A percentile compares a stretch with the other conserved stretches of the same genome.
Evolutionary conservation across 352 stramenopile genomes (phyloP).

Genomic region (Blastocystis sp.): DNA sequence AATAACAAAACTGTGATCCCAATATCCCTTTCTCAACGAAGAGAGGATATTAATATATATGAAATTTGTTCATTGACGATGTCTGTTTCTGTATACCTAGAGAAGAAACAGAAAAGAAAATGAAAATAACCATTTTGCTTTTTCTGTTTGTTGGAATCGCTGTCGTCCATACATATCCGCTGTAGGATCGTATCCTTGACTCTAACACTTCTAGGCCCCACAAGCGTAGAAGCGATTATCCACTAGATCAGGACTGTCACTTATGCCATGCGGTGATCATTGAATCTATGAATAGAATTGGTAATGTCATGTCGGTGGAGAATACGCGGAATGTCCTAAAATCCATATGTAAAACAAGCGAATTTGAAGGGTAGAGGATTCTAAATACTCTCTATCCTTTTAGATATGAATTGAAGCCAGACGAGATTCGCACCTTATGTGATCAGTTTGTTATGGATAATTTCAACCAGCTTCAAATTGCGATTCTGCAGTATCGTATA

Average conservation of each 20-base stretch:
- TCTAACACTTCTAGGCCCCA: not conserved
- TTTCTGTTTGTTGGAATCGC: not conserved
- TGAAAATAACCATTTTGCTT: not conserved
- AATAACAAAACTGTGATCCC: not conserved
- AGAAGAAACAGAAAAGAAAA: not conserved
- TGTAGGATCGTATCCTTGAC: not conserved
- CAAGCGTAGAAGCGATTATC: constrained; percentile 36
- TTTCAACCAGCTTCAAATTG: not conserved
- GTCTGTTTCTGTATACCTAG: not conserved
- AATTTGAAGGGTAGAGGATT: constrained; percentile 27
- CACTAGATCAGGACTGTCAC: constrained; percentile 32
- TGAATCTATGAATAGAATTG: constrained; percentile 8
- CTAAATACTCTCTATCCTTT: not conserved
- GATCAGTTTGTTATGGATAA: constrained; percentile 13
- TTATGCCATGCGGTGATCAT: constrained; percentile 40
- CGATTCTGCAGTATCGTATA: not conserved
- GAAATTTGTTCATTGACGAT: not conserved
- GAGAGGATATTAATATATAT: not conserved
- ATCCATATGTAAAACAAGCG: constrained; percentile 22
- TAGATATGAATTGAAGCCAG: constrained; percentile 14
- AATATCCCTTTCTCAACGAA: not conserved
- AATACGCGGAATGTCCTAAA: constrained; percentile 28
- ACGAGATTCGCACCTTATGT: not conserved
- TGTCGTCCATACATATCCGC: not conserved
- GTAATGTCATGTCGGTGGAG: not conserved